Conservation (phyloP, 2,329 filamentous ascomycete genomes). For the Cladosporium austrohemisphaericum region DNA sequence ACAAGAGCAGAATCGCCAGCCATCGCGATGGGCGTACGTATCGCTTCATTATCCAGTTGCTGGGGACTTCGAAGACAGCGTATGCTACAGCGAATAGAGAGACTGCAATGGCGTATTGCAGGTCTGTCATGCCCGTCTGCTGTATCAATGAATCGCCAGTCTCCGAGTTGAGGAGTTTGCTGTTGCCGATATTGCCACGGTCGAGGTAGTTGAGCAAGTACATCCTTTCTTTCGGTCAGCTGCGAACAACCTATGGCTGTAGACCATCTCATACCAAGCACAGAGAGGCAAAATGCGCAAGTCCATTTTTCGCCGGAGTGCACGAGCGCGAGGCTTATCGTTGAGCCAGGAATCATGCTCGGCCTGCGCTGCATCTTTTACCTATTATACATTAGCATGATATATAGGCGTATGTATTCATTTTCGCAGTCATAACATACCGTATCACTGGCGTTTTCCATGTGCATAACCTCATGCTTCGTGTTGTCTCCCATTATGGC, state of each 20-base stretch:
- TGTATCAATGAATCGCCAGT: slow-evolving; percentile 44
- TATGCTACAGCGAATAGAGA: slow-evolving; percentile 34
- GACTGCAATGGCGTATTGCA: slow-evolving; percentile 51
- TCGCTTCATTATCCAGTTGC: slow-evolving; percentile 40
- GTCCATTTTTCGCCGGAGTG: slow-evolving; percentile 24
- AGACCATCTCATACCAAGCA: slow-evolving; percentile 14
- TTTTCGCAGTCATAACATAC: background rate
- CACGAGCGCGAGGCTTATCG: slow-evolving; percentile 21
- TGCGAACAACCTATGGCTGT: too few relatives aligned
- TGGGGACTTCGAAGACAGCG: slow-evolving; percentile 35
- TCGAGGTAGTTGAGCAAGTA: slow-evolving; percentile 23
- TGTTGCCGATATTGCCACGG: slow-evolving; percentile 40
- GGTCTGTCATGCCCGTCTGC: slow-evolving; percentile 58
- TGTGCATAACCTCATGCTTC: slow-evolving; percentile 3
- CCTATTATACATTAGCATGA: background rate
- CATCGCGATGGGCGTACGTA: slow-evolving; percentile 37
- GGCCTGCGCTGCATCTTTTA: slow-evolving; percentile 4
- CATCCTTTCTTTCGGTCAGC: too few relatives aligned
- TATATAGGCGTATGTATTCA: background rate
- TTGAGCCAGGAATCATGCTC: slow-evolving; percentile 18
- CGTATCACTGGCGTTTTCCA: slow-evolving; percentile 7
- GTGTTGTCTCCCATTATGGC: slow-evolving; percentile 4
- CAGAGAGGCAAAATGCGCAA: slow-evolving; percentile 24
- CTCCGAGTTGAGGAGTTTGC: slow-evolving; percentile 60
- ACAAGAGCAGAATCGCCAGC: slow-evolving; percentile 37